Percentiles rank a stretch among this genome's conserved stretches.
phyloP scores from a whole-genome alignment of 2,329 filamentous ascomycete genomes.

The Cryphonectria carpinicola region DNA sequence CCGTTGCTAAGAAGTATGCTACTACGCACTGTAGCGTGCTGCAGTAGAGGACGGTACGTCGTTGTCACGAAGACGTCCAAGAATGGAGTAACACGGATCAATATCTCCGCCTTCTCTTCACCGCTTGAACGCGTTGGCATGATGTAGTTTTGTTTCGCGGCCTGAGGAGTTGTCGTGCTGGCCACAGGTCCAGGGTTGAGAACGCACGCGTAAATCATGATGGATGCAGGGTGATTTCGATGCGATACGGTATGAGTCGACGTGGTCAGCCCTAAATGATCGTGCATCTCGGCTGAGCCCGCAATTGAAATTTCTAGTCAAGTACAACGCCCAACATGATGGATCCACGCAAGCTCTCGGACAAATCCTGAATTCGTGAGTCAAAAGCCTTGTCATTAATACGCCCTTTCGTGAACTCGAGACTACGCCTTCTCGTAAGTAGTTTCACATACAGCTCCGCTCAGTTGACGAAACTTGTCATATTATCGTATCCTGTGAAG shows the following conservation, averaged over 20 bases:
- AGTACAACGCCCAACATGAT: no score
- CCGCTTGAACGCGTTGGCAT: neutral
- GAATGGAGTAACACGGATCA: neutral
- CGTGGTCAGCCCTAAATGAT: neutral
- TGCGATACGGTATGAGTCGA: neutral
- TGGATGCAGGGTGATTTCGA: neutral
- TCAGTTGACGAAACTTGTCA: neutral
- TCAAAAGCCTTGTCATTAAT: neutral
- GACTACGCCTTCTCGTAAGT: neutral
- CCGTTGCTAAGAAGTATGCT: neutral
- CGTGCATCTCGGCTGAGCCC: neutral
- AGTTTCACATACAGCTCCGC: neutral
- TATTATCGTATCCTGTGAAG: neutral
- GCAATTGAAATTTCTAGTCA: no score
- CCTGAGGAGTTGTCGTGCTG: neutral
- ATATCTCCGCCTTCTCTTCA: neutral
- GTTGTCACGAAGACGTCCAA: neutral
- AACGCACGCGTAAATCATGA: neutral
- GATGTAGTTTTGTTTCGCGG: neutral
- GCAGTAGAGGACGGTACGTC: neutral
- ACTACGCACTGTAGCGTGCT: neutral
- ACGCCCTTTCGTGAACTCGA: neutral
- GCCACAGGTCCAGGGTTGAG: neutral
- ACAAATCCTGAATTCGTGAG: neutral
- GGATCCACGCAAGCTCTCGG: no score